Percentiles rank a stretch among this genome's conserved stretches.
These are phyloP conservation scores for Saccharomyces hybrid DNA, from an alignment of 1,139 yeast genomes.

Conservation along the genomic window DNA sequence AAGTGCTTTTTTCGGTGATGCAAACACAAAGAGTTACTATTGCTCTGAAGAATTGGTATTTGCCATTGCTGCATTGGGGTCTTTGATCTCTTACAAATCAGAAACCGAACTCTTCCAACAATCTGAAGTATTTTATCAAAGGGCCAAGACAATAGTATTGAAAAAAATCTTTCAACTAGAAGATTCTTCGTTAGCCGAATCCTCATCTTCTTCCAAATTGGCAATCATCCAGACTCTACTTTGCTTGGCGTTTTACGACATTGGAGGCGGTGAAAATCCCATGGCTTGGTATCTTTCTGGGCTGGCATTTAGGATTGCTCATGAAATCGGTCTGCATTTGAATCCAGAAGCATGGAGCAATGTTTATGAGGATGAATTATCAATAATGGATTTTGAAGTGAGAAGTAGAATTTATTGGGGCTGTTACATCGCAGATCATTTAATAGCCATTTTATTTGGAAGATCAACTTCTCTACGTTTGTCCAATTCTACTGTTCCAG, in stretches of 20 bases:
- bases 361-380: slow-evolving; percentile 26
- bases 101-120: slow-evolving; percentile 35
- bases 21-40: slow-evolving; percentile 36
- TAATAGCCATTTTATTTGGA: slow-evolving; percentile 47
- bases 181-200: slow-evolving; percentile 17
- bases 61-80: slow-evolving; percentile 51
- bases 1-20: slow-evolving; percentile 46
- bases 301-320: slow-evolving; percentile 54
- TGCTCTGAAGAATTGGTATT: slow-evolving; percentile 44
- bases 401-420: slow-evolving; percentile 59
- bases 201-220: slow-evolving; percentile 26
- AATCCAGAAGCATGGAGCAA: slow-evolving; percentile 47
- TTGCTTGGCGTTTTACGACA: slow-evolving; percentile 30
- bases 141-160: slow-evolving; percentile 40
- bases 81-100: slow-evolving; percentile 39
- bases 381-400: slow-evolving; percentile 40
- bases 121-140: slow-evolving; percentile 38
- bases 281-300: slow-evolving; percentile 59
- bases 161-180: slow-evolving; percentile 37
- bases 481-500: not conserved
- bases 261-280: slow-evolving; percentile 47
- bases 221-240: slow-evolving; percentile 41
- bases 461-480: slow-evolving; percentile 46
- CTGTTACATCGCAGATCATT: slow-evolving; percentile 52
- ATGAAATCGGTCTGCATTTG: slow-evolving; percentile 52